Percentiles rank a stretch among this genome's conserved stretches.
Evolutionary conservation across 2,329 filamentous ascomycete genomes (phyloP).

Genomic region (Ophiostoma pallidulum): DNA sequence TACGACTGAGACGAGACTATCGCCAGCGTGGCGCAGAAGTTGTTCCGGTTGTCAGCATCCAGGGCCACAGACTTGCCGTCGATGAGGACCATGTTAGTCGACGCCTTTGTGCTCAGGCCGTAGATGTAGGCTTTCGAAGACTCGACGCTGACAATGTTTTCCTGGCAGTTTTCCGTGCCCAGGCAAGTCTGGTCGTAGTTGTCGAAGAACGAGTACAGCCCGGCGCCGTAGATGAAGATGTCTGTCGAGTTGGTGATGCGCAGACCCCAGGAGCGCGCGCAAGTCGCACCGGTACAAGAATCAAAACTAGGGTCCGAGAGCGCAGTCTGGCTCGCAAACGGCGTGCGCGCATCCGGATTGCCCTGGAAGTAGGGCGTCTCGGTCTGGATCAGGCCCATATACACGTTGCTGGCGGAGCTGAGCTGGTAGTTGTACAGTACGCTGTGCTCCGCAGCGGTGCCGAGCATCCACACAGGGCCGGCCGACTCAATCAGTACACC

Average conservation of each 20-base stretch:
- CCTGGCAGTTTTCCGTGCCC: slow-evolving; percentile 58
- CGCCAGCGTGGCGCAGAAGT: slow-evolving; percentile 54
- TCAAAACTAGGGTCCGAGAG: slow-evolving; percentile 62
- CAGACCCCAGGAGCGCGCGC: slow-evolving; percentile 69
- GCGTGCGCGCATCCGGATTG: slow-evolving; percentile 63
- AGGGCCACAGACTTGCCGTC: slow-evolving; percentile 44
- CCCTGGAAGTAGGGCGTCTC: slow-evolving; percentile 86
- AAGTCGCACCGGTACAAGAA: slow-evolving; percentile 41
- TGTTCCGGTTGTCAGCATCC: slow-evolving; percentile 55
- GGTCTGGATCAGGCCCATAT: slow-evolving; percentile 75
- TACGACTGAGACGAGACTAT: slow-evolving; percentile 29
- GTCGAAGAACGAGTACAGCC: slow-evolving; percentile 75
- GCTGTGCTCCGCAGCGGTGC: slow-evolving; percentile 58
- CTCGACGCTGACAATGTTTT: slow-evolving; percentile 67
- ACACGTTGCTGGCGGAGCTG: slow-evolving; percentile 65
- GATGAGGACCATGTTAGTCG: slow-evolving; percentile 61
- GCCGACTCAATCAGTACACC: slow-evolving; percentile 70
- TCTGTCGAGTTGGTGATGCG: slow-evolving; percentile 59
- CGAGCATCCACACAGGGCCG: slow-evolving; percentile 72
- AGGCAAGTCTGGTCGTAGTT: slow-evolving; percentile 70
- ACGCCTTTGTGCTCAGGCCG: slow-evolving; percentile 65
- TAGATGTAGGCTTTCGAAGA: slow-evolving; percentile 49
- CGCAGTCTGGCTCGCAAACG: slow-evolving; percentile 48
- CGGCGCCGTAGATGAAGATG: slow-evolving; percentile 61
- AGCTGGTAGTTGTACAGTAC: slow-evolving; percentile 80